These are phyloP conservation scores for Rhizomucor miehei DNA, from an alignment of 371 early-diverging fungal species.

Conservation along the genomic window DNA sequence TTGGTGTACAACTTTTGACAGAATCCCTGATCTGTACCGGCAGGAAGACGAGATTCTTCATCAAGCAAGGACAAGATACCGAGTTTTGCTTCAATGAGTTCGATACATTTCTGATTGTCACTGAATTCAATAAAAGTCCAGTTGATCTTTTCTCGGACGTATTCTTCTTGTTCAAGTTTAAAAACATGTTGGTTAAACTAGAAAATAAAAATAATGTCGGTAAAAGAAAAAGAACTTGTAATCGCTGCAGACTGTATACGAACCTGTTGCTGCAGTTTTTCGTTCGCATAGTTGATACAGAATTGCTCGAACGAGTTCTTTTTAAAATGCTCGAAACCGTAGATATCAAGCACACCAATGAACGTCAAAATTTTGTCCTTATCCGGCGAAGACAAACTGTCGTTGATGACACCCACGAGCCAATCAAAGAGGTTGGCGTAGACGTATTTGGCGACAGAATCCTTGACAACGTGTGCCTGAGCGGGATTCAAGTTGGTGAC, in stretches of 20 bases:
- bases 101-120: slow-evolving; percentile 97
- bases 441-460: slow-evolving; percentile 89
- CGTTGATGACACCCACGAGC: slow-evolving; percentile 80
- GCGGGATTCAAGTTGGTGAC: slow-evolving; percentile 64
- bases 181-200: slow-evolving; percentile 61
- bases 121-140: slow-evolving; percentile 92
- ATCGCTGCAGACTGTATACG: not conserved
- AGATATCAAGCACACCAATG: slow-evolving; percentile 93
- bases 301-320: slow-evolving; percentile 98
- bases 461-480: slow-evolving; percentile 75
- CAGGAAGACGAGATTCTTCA: slow-evolving; percentile 89
- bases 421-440: slow-evolving; percentile 90
- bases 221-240: not conserved
- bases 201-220: not conserved
- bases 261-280: slow-evolving; percentile 88
- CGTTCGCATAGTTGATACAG: slow-evolving; percentile 97
- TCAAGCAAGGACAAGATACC: slow-evolving; percentile 94
- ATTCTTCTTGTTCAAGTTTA: slow-evolving; percentile 91
- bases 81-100: slow-evolving; percentile 90
- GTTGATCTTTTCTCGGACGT: slow-evolving; percentile 84
- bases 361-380: slow-evolving; percentile 45
- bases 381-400: slow-evolving; percentile 61
- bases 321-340: slow-evolving; percentile 93
- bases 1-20: slow-evolving; percentile 78
- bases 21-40: slow-evolving; percentile 74